These are phyloP conservation scores for Wakefieldia striispora DNA, from an alignment of 768 basidiomycete species.

Conservation along the genomic window DNA sequence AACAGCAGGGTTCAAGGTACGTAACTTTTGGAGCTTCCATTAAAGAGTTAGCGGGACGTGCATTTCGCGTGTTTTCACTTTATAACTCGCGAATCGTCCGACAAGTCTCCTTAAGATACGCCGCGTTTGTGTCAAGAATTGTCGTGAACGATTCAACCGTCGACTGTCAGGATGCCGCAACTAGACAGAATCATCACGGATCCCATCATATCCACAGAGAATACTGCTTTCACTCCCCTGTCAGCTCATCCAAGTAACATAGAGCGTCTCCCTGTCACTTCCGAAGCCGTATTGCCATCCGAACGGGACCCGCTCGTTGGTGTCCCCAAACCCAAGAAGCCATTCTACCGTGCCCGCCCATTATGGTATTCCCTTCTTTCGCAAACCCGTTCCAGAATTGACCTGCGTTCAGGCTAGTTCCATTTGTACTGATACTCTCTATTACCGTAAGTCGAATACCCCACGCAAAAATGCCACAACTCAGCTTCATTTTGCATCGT, in stretches of 20 bases:
- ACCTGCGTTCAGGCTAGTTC: constrained; percentile 55
- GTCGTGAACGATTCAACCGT: not conserved
- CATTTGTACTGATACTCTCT: constrained; percentile 62
- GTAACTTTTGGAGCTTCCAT: constrained; percentile 12
- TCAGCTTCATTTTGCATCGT: constrained; percentile 3
- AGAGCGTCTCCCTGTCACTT: constrained; percentile 15
- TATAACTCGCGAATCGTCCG: constrained; percentile 19
- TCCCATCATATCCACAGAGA: constrained; percentile 36
- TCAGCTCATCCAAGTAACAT: constrained; percentile 13
- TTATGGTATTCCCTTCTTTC: constrained; percentile 35
- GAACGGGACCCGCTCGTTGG: constrained; percentile 36
- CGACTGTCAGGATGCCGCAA: constrained; percentile 13
- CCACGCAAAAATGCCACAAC: not conserved
- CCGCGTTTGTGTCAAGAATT: constrained; percentile 6
- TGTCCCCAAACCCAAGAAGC: constrained; percentile 33
- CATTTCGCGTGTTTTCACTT: constrained; percentile 18
- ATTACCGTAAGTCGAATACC: constrained; percentile 51
- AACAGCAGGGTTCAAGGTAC: constrained; percentile 15
- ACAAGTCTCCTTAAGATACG: not conserved
- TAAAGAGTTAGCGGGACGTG: constrained; percentile 11
- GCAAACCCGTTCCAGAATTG: not conserved
- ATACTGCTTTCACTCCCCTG: constrained; percentile 26
- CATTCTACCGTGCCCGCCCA: constrained; percentile 50
- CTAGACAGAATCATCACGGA: constrained; percentile 33
- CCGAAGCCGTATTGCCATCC: constrained; percentile 16